These are phyloP conservation scores for Candida rishiriensis DNA, from an alignment of 805 yeast species.

Conservation along the genomic window DNA sequence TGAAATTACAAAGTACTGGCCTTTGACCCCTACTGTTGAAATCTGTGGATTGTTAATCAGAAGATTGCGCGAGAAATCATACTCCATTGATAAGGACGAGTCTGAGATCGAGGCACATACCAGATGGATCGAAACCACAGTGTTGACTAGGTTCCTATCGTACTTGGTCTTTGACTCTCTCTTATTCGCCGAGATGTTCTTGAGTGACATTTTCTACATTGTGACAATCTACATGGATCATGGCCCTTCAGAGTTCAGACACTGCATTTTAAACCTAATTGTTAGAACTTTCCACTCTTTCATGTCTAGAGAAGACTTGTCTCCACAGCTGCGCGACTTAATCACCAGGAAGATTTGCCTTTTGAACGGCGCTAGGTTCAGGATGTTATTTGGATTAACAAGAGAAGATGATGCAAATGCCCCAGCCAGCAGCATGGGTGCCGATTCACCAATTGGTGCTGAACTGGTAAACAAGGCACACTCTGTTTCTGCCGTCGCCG, in stretches of 20 bases:
- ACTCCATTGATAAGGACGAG: conserved; percentile 40
- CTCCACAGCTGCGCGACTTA: conserved; percentile 32
- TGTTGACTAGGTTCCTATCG: conserved; percentile 58
- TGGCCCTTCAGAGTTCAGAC: conserved; percentile 52
- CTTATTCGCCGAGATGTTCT: conserved; percentile 52
- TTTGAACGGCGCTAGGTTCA: conserved; percentile 59
- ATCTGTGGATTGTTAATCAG: conserved; percentile 61
- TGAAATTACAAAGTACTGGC: conserved; percentile 55
- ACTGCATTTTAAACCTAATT: conserved; percentile 54
- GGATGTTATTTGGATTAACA: conserved; percentile 65
- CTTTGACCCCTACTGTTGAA: conserved; percentile 65
- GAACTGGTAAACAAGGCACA: conserved; percentile 38
- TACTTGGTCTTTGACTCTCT: conserved; percentile 69
- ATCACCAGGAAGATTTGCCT: conserved; percentile 45
- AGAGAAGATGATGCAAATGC: conserved; percentile 41
- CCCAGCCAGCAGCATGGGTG: conserved; percentile 8
- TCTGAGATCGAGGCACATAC: conserved; percentile 46
- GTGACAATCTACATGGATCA: conserved; percentile 57
- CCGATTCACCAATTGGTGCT: conserved; percentile 23
- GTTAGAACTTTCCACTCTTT: conserved; percentile 69
- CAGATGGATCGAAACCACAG: conserved; percentile 67
- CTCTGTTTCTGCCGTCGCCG: conserved; percentile 57
- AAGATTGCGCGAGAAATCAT: conserved; percentile 51
- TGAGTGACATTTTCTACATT: conserved; percentile 69
- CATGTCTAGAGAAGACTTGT: conserved; percentile 50